phyloP scores from a whole-genome alignment of 2,329 filamentous ascomycete genomes.

The Penicillium sp. region DNA sequence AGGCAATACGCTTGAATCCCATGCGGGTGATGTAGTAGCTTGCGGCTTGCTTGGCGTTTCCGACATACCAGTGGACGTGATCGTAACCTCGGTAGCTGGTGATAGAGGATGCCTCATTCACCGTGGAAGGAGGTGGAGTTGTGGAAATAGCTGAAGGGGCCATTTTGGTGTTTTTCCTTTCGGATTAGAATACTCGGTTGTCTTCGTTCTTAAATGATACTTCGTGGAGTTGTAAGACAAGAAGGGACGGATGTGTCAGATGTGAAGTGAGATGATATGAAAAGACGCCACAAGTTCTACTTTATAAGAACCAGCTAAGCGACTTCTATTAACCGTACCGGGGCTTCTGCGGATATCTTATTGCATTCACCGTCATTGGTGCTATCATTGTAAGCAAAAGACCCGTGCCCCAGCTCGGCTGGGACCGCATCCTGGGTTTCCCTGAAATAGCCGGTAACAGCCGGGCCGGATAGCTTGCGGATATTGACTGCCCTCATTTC shows the following conservation, averaged over 20 bases:
- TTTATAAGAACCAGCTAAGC: constrained; percentile 4
- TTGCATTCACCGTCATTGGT: constrained; percentile 2
- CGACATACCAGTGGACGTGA: constrained; percentile 93
- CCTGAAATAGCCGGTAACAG: constrained; percentile 22
- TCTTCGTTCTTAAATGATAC: neutral
- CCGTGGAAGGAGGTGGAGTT: constrained; percentile 22
- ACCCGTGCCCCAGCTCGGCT: neutral
- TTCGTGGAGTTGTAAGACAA: neutral
- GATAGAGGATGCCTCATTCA: constrained; percentile 22
- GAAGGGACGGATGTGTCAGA: neutral
- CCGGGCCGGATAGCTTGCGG: constrained; percentile 7
- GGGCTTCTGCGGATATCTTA: constrained; percentile 1
- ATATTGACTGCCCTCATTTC: neutral
- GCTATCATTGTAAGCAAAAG: neutral
- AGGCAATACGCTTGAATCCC: constrained; percentile 80
- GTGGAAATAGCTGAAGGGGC: constrained; percentile 33
- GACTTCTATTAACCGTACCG: constrained; percentile 11
- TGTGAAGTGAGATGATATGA: neutral
- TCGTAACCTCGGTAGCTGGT: constrained; percentile 74
- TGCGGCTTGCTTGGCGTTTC: constrained; percentile 93
- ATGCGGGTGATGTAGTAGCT: constrained; percentile 85
- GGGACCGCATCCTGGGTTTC: constrained; percentile 13
- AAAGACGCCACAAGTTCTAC: neutral
- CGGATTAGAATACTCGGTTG: neutral
- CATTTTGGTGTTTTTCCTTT: constrained; percentile 22